These are phyloP conservation scores for Porphyridium purpureum DNA, from an alignment of 23 red algal genomes.

Conservation along the genomic window DNA sequence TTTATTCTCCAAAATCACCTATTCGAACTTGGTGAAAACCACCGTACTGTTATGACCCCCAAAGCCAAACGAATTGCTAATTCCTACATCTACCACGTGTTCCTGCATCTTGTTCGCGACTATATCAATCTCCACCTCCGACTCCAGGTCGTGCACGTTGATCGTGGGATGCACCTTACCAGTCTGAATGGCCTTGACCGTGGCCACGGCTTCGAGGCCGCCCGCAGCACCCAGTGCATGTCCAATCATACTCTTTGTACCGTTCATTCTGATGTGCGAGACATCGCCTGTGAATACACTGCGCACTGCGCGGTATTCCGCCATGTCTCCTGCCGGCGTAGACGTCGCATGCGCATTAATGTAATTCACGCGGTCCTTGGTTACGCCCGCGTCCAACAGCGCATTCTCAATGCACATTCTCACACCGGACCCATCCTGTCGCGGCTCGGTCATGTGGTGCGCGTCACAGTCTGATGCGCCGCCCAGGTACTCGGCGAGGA, in stretches of 20 bases:
- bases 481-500: constrained; percentile 84
- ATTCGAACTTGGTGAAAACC: constrained; percentile 27
- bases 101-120: constrained; percentile 76
- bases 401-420: constrained; percentile 40
- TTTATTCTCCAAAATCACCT: no score
- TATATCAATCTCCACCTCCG: constrained; percentile 80
- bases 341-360: constrained; percentile 98
- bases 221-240: constrained; percentile 89
- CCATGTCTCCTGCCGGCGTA: constrained; percentile 89
- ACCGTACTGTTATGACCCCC: constrained; percentile 94
- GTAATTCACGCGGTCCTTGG: constrained; percentile 58
- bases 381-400: constrained; percentile 51
- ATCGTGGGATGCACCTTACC: constrained; percentile 89
- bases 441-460: constrained; percentile 89
- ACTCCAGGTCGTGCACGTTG: constrained; percentile 45
- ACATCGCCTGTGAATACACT: constrained; percentile 61
- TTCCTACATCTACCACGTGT: constrained; percentile 48
- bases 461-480: constrained; percentile 86
- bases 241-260: constrained; percentile 96
- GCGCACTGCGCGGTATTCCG: constrained; percentile 74
- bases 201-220: constrained; percentile 81
- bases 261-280: constrained; percentile 78
- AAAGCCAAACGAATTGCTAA: constrained; percentile 91
- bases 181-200: constrained; percentile 80
- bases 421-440: constrained; percentile 67